Base-by-base conservation (phyloP, 495 filamentous ascomycete species). In the Rhypophila decipiens region DNA sequence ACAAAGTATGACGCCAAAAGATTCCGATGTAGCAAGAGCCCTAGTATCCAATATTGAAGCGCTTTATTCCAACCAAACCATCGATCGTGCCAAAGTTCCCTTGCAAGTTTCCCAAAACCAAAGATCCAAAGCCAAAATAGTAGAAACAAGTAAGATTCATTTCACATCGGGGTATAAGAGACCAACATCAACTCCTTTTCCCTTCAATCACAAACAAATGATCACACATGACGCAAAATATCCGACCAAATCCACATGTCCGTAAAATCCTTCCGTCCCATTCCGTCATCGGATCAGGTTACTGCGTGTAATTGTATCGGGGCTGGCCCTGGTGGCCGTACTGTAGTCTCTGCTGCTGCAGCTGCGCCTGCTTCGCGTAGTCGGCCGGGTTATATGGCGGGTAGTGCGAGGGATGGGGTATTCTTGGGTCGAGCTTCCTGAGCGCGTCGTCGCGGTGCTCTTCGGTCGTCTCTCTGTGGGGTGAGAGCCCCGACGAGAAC, bases 311-410 rank as follows among this genome's bases (percentile, higher is more conserved):
- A 39, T 43, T 50, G 24, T 56, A 56, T 10, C 41, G 37, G 24
- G 49, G 49, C 18, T 52, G 51, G 3, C 49, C 45, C 11, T 54
- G 47, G n/a, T n/a, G n/a, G 0, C 46, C 48, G 42, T 57, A 52
- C 36, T 52, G 53, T 1, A 39, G 47, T 24, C 50, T 47, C 33
- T 46, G 33, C 29, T 56, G 44, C 12, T 51, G 51, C 11, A 11
- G n/a, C n/a, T 45, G 46, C 11, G 37, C 34, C 13, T 52, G 35
- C 44, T 64, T 63, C 9, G 61, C 67, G 19, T 71, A 74, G 47
- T 74, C 68, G 2, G 67, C 64, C 7, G 71, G 69, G 44, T 72
- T 74, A 44, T 74, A 74, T 1, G 57, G 57, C 2, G 63, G 61
- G 13, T 50, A 58, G 11, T 48, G 60, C n/a, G 56, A 50, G 1